phyloP scores from a whole-genome alignment of 2,329 filamentous ascomycete species.

The Ophiostoma novo-ulmi region DNA sequence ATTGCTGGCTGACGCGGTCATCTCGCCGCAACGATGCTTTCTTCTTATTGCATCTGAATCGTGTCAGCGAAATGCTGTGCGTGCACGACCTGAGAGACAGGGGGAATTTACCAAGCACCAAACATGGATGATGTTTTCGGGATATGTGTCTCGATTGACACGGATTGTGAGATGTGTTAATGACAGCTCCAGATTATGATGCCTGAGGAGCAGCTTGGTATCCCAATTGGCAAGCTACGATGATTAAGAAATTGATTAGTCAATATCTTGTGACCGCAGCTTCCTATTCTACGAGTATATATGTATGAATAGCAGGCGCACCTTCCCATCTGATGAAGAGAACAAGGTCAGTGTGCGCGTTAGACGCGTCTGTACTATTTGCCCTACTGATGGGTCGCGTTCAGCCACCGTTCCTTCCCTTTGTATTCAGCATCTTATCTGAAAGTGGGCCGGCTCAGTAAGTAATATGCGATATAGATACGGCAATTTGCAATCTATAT shows the following conservation, averaged over 20 bases:
- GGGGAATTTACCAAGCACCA: too few relatives aligned
- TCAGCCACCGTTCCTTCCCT: background rate
- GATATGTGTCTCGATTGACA: too few relatives aligned
- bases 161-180: too few relatives aligned
- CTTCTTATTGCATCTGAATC: background rate
- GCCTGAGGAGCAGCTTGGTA: too few relatives aligned
- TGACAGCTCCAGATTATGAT: too few relatives aligned
- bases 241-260: background rate
- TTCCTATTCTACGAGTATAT: background rate
- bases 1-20: background rate
- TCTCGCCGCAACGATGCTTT: background rate
- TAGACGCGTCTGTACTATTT: conserved; percentile 1
- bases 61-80: background rate
- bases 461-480: too few relatives aligned
- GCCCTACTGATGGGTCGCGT: background rate
- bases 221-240: too few relatives aligned
- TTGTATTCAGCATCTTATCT: background rate
- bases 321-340: background rate
- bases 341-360: background rate
- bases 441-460: background rate
- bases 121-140: too few relatives aligned
- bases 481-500: background rate
- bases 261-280: background rate
- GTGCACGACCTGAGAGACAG: too few relatives aligned
- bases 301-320: background rate